Percentiles rank a stretch among this genome's conserved stretches.
Evolutionary conservation across 2,329 filamentous ascomycete genomes (phyloP).

Genomic region (Diaporthe amygdali): DNA sequence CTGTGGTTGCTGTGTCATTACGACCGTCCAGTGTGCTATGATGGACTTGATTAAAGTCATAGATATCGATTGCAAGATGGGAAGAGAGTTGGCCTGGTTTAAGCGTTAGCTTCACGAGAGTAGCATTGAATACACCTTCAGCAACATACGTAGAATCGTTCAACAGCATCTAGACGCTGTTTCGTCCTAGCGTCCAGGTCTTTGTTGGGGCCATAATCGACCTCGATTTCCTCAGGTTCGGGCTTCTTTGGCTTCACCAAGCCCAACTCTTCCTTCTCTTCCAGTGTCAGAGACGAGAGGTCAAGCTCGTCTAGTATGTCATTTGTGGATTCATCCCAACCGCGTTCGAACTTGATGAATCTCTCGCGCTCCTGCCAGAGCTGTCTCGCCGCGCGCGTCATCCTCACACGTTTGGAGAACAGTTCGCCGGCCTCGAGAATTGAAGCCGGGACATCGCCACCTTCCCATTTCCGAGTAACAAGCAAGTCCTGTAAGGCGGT

Average conservation of each 20-base stretch:
- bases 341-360: slow-evolving; percentile 90
- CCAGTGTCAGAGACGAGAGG: slow-evolving; percentile 40
- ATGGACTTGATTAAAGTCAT: slow-evolving; percentile 93
- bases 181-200: slow-evolving; percentile 60
- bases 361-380: slow-evolving; percentile 92
- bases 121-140: not conserved
- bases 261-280: slow-evolving; percentile 53
- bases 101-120: slow-evolving; percentile 33
- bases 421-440: slow-evolving; percentile 94
- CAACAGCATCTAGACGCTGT: slow-evolving; percentile 73
- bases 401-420: slow-evolving; percentile 87
- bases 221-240: slow-evolving; percentile 42
- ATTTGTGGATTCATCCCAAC: slow-evolving; percentile 71
- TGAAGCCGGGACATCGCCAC: slow-evolving; percentile 91
- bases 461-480: slow-evolving; percentile 87
- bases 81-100: slow-evolving; percentile 71
- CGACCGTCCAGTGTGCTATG: slow-evolving; percentile 84
- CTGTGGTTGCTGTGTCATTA: slow-evolving; percentile 65
- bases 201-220: slow-evolving; percentile 58
- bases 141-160: slow-evolving; percentile 80
- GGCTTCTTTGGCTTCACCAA: slow-evolving; percentile 48
- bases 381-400: slow-evolving; percentile 89
- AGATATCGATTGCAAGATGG: slow-evolving; percentile 88
- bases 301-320: slow-evolving; percentile 46
- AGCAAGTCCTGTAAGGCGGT: slow-evolving; percentile 80